Base-by-base conservation (phyloP, 1,284 basidiomycete genomes). In the Ceratorhiza oryzae-sativae region DNA sequence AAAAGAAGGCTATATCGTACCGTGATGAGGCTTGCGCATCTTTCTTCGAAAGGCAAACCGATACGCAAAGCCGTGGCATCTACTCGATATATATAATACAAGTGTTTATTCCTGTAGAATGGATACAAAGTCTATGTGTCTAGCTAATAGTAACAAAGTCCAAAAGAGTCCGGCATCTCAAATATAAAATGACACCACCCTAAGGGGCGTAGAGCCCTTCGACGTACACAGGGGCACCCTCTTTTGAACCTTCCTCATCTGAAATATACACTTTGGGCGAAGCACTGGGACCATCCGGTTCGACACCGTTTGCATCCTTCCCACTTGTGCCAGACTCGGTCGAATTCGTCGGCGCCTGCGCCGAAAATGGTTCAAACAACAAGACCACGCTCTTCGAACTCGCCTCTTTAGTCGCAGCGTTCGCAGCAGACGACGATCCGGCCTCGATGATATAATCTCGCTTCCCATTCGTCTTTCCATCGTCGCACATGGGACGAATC, bases 401-500 rank as follows among this genome's bases (percentile, higher is more conserved):
- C 12, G 42, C 41, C 3, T 18, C 34, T 18, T 70, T 25, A 15
- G n/a, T 46, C 39, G 13, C n/a, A 8, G 41, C 25, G 27, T 30
- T 41, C 25, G 15, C 65, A 6, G 25, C 41, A n/a, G 41, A 8
- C 41, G 51, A 55, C 12, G 51, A 32, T 5, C 51, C 62, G 39
- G 53, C 45, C 18, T 70, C 32, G 18, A 70, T 41, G 5, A 70
- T 18, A 18, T 70, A 70, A 1, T 36, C 65, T 8, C 65, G 49
- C 65, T 30, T 46, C 53, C 45, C 36, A 20, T 42, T 45, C 41
- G 23, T n/a, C 27, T 27, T 12, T 18, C 30, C 39, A 23, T 53
- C 63, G 41, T 56, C n/a, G 53, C 65, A 70, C 65, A 70, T 48
- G 8, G 65, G 65, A 1, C 65, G 65, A 8, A 70, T 42, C 9